Evolutionary conservation across 2,329 filamentous ascomycete species (phyloP).

Genomic region (Intubia oerlemansii): DNA sequence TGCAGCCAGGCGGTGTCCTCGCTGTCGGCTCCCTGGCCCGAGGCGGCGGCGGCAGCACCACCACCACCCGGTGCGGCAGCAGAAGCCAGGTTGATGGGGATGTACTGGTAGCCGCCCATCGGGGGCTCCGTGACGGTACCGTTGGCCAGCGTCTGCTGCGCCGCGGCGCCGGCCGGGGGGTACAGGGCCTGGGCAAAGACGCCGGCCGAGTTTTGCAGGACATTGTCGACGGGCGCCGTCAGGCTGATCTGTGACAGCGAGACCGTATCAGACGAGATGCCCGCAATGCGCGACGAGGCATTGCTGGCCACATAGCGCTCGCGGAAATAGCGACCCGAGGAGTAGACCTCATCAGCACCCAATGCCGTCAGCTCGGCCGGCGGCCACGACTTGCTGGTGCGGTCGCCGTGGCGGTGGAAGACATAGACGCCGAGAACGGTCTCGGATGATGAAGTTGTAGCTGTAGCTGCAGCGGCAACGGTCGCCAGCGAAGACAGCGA

Average conservation of each 20-base stretch:
- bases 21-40: slow-evolving; percentile 19
- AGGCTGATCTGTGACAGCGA: slow-evolving; percentile 49
- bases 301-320: slow-evolving; percentile 46
- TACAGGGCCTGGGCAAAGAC: slow-evolving; percentile 77
- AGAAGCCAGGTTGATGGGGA: slow-evolving; percentile 45
- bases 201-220: slow-evolving; percentile 60
- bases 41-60: slow-evolving; percentile 27
- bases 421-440: slow-evolving; percentile 65
- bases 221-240: slow-evolving; percentile 50
- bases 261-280: slow-evolving; percentile 44
- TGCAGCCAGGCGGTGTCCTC: slow-evolving; percentile 38
- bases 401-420: slow-evolving; percentile 79
- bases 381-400: slow-evolving; percentile 54
- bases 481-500: slow-evolving; percentile 4
- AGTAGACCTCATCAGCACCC: slow-evolving; percentile 55
- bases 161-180: slow-evolving; percentile 42
- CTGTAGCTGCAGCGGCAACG: slow-evolving; percentile 7
- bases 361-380: slow-evolving; percentile 58
- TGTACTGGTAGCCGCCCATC: slow-evolving; percentile 63
- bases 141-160: slow-evolving; percentile 46
- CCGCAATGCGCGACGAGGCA: slow-evolving; percentile 37
- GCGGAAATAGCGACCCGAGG: slow-evolving; percentile 55
- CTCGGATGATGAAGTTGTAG: slow-evolving; percentile 32
- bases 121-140: slow-evolving; percentile 44
- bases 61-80: too few species aligned